Evolutionary conservation across 306 rosid genomes (phyloP).

Genomic region (Trifolium subterraneum): DNA sequence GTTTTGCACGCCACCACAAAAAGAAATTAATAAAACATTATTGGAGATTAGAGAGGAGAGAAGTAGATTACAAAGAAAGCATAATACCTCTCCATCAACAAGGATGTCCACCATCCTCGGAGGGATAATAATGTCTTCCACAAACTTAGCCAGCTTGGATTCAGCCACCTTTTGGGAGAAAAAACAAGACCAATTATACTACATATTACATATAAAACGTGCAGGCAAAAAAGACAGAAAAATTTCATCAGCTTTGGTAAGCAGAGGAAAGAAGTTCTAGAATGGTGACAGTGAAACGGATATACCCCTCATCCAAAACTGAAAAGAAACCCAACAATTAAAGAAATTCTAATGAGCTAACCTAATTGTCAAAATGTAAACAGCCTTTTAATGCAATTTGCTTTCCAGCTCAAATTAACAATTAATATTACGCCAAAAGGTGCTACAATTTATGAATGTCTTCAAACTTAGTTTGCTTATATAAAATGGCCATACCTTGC

Average conservation of each 20-base stretch:
- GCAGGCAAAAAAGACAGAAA: constrained; percentile 31
- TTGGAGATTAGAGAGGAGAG: constrained; percentile 8
- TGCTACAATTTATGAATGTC: constrained; percentile 1
- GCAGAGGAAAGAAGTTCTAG: neutral
- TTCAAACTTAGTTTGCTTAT: neutral
- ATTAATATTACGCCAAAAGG: constrained; percentile 18
- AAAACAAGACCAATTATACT: constrained; percentile 20
- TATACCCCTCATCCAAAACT: neutral
- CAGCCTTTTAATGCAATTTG: constrained; percentile 20
- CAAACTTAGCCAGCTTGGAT: constrained; percentile 91
- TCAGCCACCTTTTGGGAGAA: constrained; percentile 79
- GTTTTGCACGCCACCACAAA: constrained; percentile 35
- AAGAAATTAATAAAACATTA: constrained; percentile 33
- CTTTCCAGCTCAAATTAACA: constrained; percentile 16
- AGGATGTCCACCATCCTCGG: constrained; percentile 96
- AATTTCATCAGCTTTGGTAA: neutral
- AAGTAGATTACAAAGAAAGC: constrained; percentile 23
- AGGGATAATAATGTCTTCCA: constrained; percentile 94
- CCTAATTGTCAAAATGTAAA: constrained; percentile 28
- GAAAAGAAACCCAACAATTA: constrained; percentile 8
- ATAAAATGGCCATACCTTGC: constrained; percentile 70
- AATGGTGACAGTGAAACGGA: constrained; percentile 4
- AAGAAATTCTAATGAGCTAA: constrained; percentile 19
- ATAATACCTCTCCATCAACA: constrained; percentile 90
- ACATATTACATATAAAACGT: constrained; percentile 24